phyloP scores from a whole-genome alignment of 305 asterid species.

The Fraxinus latifolia region DNA sequence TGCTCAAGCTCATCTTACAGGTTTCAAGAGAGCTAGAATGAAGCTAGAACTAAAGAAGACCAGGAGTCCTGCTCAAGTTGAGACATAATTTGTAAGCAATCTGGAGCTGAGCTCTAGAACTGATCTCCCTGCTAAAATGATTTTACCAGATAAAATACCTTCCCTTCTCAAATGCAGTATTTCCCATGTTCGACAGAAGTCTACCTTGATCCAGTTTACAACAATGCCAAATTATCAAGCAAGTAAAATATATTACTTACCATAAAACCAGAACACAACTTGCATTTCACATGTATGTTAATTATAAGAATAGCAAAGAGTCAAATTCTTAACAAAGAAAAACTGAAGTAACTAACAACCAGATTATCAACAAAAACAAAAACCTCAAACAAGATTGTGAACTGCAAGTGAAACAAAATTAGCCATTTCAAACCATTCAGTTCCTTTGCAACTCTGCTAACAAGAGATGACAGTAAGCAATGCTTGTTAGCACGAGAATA shows the following conservation, averaged over 20 bases:
- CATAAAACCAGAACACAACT: not conserved
- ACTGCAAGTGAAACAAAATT: slow-evolving; percentile 16
- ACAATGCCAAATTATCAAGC: not conserved
- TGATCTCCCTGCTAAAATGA: not conserved
- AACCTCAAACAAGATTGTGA: slow-evolving; percentile 1
- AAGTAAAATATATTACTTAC: not conserved
- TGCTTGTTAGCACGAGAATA: slow-evolving; percentile 26
- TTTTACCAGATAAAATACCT: not conserved
- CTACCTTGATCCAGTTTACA: not conserved
- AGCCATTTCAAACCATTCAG: slow-evolving; percentile 12
- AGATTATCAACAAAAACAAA: not conserved
- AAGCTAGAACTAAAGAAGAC: not conserved
- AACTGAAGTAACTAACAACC: not conserved
- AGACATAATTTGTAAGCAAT: not conserved
- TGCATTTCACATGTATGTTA: not conserved
- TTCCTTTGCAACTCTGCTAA: slow-evolving; percentile 21
- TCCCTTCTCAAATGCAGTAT: not conserved
- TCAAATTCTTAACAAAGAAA: not conserved
- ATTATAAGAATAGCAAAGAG: not conserved
- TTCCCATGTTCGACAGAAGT: not conserved
- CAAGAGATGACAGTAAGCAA: not conserved
- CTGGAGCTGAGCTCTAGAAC: not conserved
- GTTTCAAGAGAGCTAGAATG: not conserved
- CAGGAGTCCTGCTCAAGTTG: not conserved
- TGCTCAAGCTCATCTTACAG: not conserved